These are phyloP conservation scores for Tolypocladium amazonense DNA, from an alignment of 2,329 filamentous ascomycete species.

Conservation along the genomic window DNA sequence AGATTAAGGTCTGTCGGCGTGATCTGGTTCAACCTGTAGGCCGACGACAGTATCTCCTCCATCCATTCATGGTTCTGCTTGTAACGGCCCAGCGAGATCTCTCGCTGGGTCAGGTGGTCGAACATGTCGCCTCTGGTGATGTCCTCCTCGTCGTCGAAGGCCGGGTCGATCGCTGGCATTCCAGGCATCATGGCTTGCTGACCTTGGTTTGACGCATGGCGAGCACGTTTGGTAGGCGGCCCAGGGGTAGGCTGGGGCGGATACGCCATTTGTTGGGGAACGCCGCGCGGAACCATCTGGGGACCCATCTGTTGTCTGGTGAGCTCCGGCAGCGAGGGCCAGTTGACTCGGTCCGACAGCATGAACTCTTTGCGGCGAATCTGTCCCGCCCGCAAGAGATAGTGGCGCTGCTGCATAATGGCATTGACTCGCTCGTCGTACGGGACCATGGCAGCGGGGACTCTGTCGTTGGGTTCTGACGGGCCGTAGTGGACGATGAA, in stretches of 20 bases:
- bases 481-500: slow-evolving; percentile 89
- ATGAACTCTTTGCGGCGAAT: slow-evolving; percentile 90
- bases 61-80: slow-evolving; percentile 98
- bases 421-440: slow-evolving; percentile 50
- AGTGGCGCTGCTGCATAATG: slow-evolving; percentile 50
- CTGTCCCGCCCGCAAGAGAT: slow-evolving; percentile 64
- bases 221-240: slow-evolving; percentile 44
- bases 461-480: slow-evolving; percentile 60
- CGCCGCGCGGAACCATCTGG: slow-evolving; percentile 32
- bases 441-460: slow-evolving; percentile 58
- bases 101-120: slow-evolving; percentile 78
- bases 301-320: slow-evolving; percentile 39
- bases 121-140: slow-evolving; percentile 79
- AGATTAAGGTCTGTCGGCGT: slow-evolving; percentile 78
- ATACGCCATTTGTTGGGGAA: slow-evolving; percentile 53
- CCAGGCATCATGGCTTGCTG: slow-evolving; percentile 27
- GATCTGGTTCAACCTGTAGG: slow-evolving; percentile 77
- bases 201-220: slow-evolving; percentile 31
- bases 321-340: slow-evolving; percentile 67
- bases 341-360: slow-evolving; percentile 79
- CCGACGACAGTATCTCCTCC: slow-evolving; percentile 90
- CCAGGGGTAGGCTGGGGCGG: slow-evolving; percentile 39
- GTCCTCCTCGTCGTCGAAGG: slow-evolving; percentile 82
- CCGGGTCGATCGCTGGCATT: slow-evolving; percentile 27
- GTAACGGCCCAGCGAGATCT: slow-evolving; percentile 80